These are phyloP conservation scores for Neoboletus brunneissimus DNA, from an alignment of 768 basidiomycete genomes.

Conservation along the genomic window DNA sequence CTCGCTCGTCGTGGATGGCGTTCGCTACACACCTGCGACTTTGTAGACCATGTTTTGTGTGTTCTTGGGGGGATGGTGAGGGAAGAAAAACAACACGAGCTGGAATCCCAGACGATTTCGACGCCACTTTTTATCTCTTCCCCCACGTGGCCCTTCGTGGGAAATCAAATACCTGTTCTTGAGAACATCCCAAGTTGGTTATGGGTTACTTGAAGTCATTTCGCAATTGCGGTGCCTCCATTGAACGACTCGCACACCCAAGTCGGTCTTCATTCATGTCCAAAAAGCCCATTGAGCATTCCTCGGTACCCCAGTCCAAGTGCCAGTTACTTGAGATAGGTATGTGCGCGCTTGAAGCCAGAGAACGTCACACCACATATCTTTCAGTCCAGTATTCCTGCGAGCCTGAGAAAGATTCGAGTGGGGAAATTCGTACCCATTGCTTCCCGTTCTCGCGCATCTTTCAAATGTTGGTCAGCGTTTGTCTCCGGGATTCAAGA, in stretches of 20 bases:
- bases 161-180: slow-evolving; percentile 17
- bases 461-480: slow-evolving; percentile 58
- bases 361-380: slow-evolving; percentile 1
- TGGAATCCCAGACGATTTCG: slow-evolving; percentile 16
- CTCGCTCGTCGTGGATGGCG: not conserved
- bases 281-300: not conserved
- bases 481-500: not conserved
- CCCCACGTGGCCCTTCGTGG: slow-evolving; percentile 32
- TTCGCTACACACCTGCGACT: slow-evolving; percentile 65
- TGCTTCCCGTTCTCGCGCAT: slow-evolving; percentile 77
- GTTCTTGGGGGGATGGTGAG: slow-evolving; percentile 20
- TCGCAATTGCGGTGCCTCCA: no score
- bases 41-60: slow-evolving; percentile 71
- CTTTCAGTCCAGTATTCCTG: slow-evolving; percentile 63
- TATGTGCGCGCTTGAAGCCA: slow-evolving; percentile 6
- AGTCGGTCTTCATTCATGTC: slow-evolving; percentile 1
- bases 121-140: slow-evolving; percentile 32
- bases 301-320: slow-evolving; percentile 13
- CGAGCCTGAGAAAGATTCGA: slow-evolving; percentile 34
- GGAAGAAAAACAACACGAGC: slow-evolving; percentile 24
- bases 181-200: slow-evolving; percentile 2
- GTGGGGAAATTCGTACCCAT: slow-evolving; percentile 36
- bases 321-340: slow-evolving; percentile 67
- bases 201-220: no score
- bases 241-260: no score